These are phyloP conservation scores for Trichoderma sp. DNA, from an alignment of 2,329 filamentous ascomycete species.

Conservation along the genomic window DNA sequence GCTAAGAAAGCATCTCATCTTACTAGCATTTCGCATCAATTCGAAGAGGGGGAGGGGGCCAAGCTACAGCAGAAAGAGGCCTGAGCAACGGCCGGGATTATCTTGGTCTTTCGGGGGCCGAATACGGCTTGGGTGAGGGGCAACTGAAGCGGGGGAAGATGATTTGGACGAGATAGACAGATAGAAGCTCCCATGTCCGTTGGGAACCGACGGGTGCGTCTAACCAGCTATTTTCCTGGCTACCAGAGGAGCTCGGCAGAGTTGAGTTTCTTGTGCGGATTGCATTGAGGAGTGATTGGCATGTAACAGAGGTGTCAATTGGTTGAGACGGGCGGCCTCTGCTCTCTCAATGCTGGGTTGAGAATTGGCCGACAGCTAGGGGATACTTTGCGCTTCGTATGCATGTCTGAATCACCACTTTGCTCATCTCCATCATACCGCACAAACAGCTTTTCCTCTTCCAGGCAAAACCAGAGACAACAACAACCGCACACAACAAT, in stretches of 20 bases:
- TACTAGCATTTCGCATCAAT: not conserved
- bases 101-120: not conserved
- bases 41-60: not conserved
- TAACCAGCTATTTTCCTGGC: not conserved
- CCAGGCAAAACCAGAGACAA: not conserved
- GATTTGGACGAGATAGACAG: not conserved
- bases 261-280: not conserved
- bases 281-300: not conserved
- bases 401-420: constrained; percentile 1
- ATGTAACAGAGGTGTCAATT: not conserved
- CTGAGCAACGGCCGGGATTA: not conserved
- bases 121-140: constrained; percentile 22
- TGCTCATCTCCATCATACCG: not conserved
- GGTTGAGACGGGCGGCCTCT: not conserved
- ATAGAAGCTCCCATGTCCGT: not conserved
- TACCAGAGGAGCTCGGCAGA: not conserved
- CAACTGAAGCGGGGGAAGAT: constrained; percentile 1
- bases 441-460: not conserved
- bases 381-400: not conserved
- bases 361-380: not conserved
- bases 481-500: not conserved
- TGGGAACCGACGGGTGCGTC: constrained; percentile 16
- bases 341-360: not conserved
- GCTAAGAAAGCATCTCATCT: constrained; percentile 13
- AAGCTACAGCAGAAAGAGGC: not conserved